Evolutionary conservation across 768 basidiomycete species (phyloP).

Genomic region (Mrakia blollopis): DNA sequence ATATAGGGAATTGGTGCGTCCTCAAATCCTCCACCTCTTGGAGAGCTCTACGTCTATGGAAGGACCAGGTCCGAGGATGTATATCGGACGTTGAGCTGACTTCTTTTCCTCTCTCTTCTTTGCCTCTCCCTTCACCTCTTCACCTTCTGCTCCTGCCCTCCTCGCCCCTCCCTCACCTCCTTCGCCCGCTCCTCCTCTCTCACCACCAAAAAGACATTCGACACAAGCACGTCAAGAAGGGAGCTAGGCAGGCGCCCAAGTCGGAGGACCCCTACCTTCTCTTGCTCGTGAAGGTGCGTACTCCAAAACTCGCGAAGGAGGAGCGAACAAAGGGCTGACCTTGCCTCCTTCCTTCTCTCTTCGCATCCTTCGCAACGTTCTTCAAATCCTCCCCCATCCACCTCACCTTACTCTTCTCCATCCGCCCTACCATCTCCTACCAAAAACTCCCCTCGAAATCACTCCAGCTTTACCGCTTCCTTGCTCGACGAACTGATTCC

Average conservation of each 20-base stretch:
- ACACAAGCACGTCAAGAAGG: slow-evolving; percentile 98
- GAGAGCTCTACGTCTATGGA: not conserved
- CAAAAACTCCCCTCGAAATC: not conserved
- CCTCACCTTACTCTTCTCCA: not conserved
- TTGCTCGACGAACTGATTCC: slow-evolving; percentile 93
- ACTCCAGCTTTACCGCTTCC: slow-evolving; percentile 89
- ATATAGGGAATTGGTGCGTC: no score
- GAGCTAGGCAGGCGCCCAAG: slow-evolving; percentile 86
- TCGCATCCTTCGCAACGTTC: not conserved
- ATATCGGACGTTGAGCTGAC: not conserved
- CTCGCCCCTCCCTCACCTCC: not conserved
- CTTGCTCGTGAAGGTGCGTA: slow-evolving; percentile 86
- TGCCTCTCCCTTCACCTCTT: not conserved
- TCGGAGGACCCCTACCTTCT: slow-evolving; percentile 99
- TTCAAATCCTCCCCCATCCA: not conserved
- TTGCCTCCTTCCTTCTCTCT: not conserved
- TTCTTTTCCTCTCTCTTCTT: not conserved
- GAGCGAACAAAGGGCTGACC: not conserved
- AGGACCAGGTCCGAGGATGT: not conserved
- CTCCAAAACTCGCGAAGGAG: not conserved
- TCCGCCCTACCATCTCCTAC: slow-evolving; percentile 1
- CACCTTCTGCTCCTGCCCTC: not conserved
- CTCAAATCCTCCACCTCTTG: no score
- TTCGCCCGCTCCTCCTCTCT: slow-evolving; percentile 63
- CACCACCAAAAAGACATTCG: slow-evolving; percentile 57